phyloP scores from a whole-genome alignment of 345 rosid species.

The Salix caprea region DNA sequence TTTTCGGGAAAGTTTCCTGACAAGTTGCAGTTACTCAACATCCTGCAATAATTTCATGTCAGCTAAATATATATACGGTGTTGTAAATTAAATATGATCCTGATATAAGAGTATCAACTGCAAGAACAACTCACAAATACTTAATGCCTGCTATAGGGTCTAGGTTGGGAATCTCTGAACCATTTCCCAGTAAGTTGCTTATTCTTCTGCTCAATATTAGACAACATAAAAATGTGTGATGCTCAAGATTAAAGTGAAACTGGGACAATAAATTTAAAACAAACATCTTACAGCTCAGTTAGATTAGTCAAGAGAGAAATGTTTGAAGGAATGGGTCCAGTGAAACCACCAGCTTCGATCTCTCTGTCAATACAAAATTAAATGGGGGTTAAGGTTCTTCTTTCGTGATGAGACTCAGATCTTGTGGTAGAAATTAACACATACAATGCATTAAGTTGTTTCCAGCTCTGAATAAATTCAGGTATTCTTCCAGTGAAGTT shows the following conservation, averaged over 20 bases:
- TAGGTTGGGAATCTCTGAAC: neutral
- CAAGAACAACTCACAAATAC: constrained; percentile 5
- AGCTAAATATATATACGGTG: neutral
- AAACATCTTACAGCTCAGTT: constrained; percentile 6
- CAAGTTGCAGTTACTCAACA: constrained; percentile 13
- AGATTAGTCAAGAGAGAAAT: constrained; percentile 1
- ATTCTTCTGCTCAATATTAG: constrained; percentile 9
- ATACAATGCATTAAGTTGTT: neutral
- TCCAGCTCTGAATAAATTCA: constrained; percentile 7
- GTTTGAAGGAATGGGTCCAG: constrained; percentile 15
- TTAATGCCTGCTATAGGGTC: neutral
- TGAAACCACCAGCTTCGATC: constrained; percentile 14
- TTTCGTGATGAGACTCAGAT: neutral
- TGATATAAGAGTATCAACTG: neutral
- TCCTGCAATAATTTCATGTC: neutral
- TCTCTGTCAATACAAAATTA: neutral
- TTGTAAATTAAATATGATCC: neutral
- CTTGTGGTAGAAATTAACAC: neutral
- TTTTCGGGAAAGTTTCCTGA: neutral
- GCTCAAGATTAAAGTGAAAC: too few species aligned
- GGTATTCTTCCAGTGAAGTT: constrained; percentile 15
- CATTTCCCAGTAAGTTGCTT: constrained; percentile 4
- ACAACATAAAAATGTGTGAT: neutral
- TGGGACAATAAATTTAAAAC: neutral
- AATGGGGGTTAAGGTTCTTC: neutral